phyloP scores from a whole-genome alignment of 805 yeast species.

The Candida koratica region DNA sequence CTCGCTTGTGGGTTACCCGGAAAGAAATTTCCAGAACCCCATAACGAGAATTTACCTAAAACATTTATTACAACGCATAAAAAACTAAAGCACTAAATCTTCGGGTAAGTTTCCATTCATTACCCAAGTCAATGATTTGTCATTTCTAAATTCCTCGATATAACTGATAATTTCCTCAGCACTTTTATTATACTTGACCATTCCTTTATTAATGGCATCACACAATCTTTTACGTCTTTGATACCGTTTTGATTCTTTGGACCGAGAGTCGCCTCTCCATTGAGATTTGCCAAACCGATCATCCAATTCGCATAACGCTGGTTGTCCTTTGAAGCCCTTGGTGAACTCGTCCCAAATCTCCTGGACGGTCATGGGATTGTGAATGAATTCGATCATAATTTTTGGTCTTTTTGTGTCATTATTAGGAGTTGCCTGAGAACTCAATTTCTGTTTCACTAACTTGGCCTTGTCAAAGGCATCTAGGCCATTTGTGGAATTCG shows the following conservation, averaged over 20 bases:
- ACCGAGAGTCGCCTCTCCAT: slow-evolving; percentile 45
- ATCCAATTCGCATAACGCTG: slow-evolving; percentile 41
- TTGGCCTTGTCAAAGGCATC: slow-evolving; percentile 9
- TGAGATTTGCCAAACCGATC: slow-evolving; percentile 40
- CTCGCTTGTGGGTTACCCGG: slow-evolving; percentile 12
- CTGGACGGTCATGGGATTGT: slow-evolving; percentile 42
- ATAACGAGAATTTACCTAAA: not conserved
- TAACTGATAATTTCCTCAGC: slow-evolving; percentile 38
- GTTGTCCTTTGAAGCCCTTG: slow-evolving; percentile 42
- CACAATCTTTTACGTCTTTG: slow-evolving; percentile 43
- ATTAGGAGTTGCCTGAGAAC: not conserved
- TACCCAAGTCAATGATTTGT: slow-evolving; percentile 43
- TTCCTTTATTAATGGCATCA: slow-evolving; percentile 41
- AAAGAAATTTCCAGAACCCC: slow-evolving; percentile 12
- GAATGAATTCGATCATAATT: slow-evolving; percentile 36
- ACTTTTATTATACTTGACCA: slow-evolving; percentile 35
- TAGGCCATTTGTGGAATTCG: slow-evolving; percentile 9
- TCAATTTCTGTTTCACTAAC: slow-evolving; percentile 5
- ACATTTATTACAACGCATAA: slow-evolving; percentile 8
- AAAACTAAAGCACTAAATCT: slow-evolving; percentile 11
- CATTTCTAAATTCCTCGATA: slow-evolving; percentile 42
- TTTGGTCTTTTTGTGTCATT: slow-evolving; percentile 30
- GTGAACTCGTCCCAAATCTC: slow-evolving; percentile 45
- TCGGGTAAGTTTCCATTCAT: slow-evolving; percentile 44
- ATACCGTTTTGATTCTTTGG: slow-evolving; percentile 41